phyloP scores from a whole-genome alignment of 768 basidiomycete genomes.

The Russula lepida region DNA sequence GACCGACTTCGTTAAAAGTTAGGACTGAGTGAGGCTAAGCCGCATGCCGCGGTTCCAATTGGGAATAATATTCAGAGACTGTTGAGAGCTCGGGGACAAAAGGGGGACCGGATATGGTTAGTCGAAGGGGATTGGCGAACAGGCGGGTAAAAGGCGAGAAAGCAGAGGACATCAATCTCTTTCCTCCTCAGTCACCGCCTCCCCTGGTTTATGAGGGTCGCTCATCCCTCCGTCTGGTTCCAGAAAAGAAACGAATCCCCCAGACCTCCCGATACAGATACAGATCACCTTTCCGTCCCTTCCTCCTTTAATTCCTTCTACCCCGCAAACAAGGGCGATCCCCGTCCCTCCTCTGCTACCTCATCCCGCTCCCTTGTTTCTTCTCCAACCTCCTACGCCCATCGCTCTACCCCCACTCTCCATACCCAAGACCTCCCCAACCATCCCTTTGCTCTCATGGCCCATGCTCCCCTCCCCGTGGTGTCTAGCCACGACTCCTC shows the following conservation, averaged over 20 bases:
- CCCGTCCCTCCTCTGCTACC: background rate
- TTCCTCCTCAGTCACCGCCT: background rate
- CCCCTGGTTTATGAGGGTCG: conserved; percentile 18
- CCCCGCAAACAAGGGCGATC: background rate
- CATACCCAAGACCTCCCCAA: conserved; percentile 17
- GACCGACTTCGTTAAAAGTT: background rate
- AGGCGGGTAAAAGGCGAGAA: background rate
- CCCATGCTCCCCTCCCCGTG: conserved; percentile 60
- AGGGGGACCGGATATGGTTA: background rate
- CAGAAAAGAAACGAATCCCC: conserved; percentile 14
- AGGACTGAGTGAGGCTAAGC: too few relatives aligned
- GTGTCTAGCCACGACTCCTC: conserved; percentile 53
- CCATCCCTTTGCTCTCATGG: conserved; percentile 55
- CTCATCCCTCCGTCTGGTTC: conserved; percentile 21
- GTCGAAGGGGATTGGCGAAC: background rate
- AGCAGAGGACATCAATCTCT: background rate
- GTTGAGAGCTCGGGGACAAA: too few relatives aligned
- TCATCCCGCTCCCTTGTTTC: conserved; percentile 2
- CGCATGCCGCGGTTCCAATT: too few relatives aligned
- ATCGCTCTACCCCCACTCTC: conserved; percentile 30
- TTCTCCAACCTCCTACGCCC: conserved; percentile 27
- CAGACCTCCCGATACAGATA: background rate
- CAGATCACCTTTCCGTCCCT: background rate
- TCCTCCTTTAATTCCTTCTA: background rate
- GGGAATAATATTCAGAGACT: too few relatives aligned